Conservation (phyloP, 371 early-diverging fungal genomes). For the Blastocladiella emersonii region DNA sequence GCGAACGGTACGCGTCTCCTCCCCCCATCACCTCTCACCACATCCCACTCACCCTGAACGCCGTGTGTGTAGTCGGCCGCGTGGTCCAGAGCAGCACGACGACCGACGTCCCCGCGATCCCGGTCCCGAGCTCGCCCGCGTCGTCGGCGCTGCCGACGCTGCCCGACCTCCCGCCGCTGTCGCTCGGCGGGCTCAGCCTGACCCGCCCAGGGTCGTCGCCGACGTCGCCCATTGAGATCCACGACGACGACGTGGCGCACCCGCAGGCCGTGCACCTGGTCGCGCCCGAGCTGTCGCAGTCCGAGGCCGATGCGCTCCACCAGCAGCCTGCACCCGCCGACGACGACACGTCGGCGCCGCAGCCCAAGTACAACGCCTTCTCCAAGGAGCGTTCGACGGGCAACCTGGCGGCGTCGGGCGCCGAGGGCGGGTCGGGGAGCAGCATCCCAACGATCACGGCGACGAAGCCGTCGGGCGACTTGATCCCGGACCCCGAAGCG, state of each 20-base stretch:
- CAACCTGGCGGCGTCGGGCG: not conserved
- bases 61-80: not conserved
- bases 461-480: no score
- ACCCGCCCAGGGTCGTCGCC: no score
- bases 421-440: not conserved
- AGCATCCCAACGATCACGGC: no score
- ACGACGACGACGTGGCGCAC: not conserved
- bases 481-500: no score
- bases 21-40: slow-evolving; percentile 3
- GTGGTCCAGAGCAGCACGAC: not conserved
- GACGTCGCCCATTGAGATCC: not conserved
- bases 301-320: not conserved
- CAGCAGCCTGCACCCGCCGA: not conserved
- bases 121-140: not conserved
- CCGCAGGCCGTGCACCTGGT: not conserved
- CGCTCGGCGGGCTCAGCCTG: no score
- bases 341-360: not conserved
- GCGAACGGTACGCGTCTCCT: slow-evolving; percentile 8
- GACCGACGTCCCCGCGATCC: not conserved
- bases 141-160: not conserved
- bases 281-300: not conserved
- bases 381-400: no score
- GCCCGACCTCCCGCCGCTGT: not conserved
- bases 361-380: not conserved
- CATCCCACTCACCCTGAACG: not conserved